Base-by-base conservation (phyloP, 2,329 filamentous ascomycete genomes). In the Rhinocladiella mackenziei region DNA sequence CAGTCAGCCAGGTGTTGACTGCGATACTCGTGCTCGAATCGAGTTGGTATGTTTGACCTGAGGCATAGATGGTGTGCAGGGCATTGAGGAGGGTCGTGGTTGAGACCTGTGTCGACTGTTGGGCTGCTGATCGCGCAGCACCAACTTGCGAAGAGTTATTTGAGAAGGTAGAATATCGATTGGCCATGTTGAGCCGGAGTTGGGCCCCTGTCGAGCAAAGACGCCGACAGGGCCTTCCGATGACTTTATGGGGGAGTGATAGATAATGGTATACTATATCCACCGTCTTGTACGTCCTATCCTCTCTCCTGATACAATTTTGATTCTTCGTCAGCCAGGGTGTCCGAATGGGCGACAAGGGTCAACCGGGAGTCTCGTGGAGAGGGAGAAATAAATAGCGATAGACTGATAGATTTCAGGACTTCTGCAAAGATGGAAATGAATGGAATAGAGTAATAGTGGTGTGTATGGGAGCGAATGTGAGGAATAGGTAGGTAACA, bases 1-100 rank as follows among this genome's bases (percentile, higher is more conserved):
- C 86, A 3, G 87, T 94, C 40, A 92, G 76, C 89, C 89, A 96
- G 45, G 89, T 96, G 69, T 97, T 97, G 55, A 97, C 88, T 0
- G 92, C 89, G 28, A 97, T 66, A 63, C 88, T 95, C 25, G 89
- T 92, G 56, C 87, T 88, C 35, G 89, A 83, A 66, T 98, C 92
- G 33, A 98, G 78, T 51, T 77, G 76, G 64, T 94, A 92, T n/a
- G 91, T 80, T 60, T 88, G 81, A 20, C 81, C 82, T 2, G 85
- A 81, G 35, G 86, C 77, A 66, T 94, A 97, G 60, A 86, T 84
- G 57, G 87, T 89, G 69, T 98, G 92, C 33, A 96, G 77, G 43
- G 87, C 80, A 68, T 97, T 97, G 43, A 98, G 78, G 34, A 97
- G 77, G 0, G 89, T 94, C 1, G 89, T 95, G 2, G 91, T 94